phyloP scores from a whole-genome alignment of 2,329 filamentous ascomycete species.

The Cyphellophora europaea region DNA sequence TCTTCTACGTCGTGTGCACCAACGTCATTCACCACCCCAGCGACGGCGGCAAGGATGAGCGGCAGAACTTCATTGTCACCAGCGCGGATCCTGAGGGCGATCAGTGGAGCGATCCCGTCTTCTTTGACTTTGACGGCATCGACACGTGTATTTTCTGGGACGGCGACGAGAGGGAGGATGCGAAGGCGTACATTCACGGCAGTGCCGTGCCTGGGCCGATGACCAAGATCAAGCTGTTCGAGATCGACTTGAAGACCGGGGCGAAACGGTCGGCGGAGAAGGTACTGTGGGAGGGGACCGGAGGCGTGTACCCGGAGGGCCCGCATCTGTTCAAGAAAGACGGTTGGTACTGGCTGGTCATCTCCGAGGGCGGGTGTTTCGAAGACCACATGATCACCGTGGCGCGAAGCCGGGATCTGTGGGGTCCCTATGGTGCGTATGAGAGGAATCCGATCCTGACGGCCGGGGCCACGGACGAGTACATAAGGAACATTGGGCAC shows the following conservation, averaged over 20 bases:
- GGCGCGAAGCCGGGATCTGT: slow-evolving; percentile 35
- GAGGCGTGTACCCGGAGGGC: slow-evolving; percentile 39
- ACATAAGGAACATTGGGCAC: slow-evolving; percentile 19
- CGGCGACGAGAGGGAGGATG: slow-evolving; percentile 25
- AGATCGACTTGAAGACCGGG: slow-evolving; percentile 25
- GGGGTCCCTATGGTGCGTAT: slow-evolving; percentile 37
- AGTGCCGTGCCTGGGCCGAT: slow-evolving; percentile 16
- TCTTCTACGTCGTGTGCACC: slow-evolving; percentile 38
- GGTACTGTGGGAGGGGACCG: slow-evolving; percentile 38
- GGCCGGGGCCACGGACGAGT: slow-evolving; percentile 21
- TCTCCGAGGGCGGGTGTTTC: slow-evolving; percentile 46
- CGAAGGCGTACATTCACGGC: slow-evolving; percentile 28
- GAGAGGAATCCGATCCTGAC: slow-evolving; percentile 39
- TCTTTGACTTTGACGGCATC: slow-evolving; percentile 29
- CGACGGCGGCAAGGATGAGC: slow-evolving; percentile 14
- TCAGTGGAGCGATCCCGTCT: slow-evolving; percentile 34
- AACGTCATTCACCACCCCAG: slow-evolving; percentile 25
- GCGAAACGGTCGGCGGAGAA: slow-evolving; percentile 23
- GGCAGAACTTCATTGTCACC: slow-evolving; percentile 31
- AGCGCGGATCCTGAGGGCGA: slow-evolving; percentile 31
- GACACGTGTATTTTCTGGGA: slow-evolving; percentile 42
- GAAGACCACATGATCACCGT: slow-evolving; percentile 41
- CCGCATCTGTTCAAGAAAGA: slow-evolving; percentile 46
- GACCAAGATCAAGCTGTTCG: slow-evolving; percentile 14
- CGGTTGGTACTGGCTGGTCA: slow-evolving; percentile 44